Evolutionary conservation across 2,329 filamentous ascomycete species (phyloP), one percentile per base, ranked within the genome.

Genomic region (Mycosphaerella sp.): DNA sequence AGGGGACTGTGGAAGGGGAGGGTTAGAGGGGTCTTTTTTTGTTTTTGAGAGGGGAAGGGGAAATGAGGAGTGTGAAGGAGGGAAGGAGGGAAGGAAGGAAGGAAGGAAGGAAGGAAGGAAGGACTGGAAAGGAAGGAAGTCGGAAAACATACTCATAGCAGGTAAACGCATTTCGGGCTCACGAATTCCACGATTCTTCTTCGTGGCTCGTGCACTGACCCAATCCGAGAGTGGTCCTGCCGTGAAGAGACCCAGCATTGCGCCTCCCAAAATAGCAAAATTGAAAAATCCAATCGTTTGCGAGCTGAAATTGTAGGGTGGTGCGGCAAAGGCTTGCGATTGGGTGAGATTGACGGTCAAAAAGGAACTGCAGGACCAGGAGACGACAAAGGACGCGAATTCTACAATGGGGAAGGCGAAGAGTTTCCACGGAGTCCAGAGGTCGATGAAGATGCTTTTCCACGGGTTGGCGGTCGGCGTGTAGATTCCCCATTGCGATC

Each of bases 401-500:
- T 84, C 76, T 41, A 85, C 78, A 54, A 85, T 84, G 0, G 83
- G 82, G 66, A 81, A 85, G 0, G 74, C 60, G 63, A 83, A 78
- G 1, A 85, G 71, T 60, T 83, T 82, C 76, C 79, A 83, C 0
- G 82, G 83, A 6, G 80, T 74, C 76, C 77, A 82, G 21, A 85
- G 72, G 59, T 82, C 80, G 31, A 75, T 66, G 1, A 79, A 41
- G 29, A 84, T 71, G 21, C 71, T 74, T 59, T 70, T 72, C 58
- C 70, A 69, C 0, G 74, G 72, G 45, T 78, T 70, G 1, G 74
- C 69, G 59, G 74, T 78, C 0, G 72, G 64, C 55, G 80, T 77
- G 65, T 73, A 80, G 3, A 82, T 53, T 26, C 68, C 70, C 74
- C 81, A 85, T 67, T 85, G 82, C 48, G 63, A 57, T 58, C 78